Evolutionary conservation across 192 early-diverging fungal genomes (phyloP).

Genomic region (Backusella parvicylindrica): DNA sequence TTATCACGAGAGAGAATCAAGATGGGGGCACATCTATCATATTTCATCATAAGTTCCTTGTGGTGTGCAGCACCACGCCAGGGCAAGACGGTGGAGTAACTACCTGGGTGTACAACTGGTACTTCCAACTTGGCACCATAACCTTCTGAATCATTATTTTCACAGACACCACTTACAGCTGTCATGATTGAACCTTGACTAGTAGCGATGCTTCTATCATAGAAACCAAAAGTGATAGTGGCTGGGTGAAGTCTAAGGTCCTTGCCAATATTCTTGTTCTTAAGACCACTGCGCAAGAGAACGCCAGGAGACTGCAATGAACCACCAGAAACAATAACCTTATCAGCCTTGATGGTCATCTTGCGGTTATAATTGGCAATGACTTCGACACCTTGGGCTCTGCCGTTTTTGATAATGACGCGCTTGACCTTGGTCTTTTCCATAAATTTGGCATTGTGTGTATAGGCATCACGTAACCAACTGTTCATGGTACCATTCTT

Average conservation of each 20-base stretch:
- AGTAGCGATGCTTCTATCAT: constrained; percentile 43
- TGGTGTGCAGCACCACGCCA: constrained; percentile 49
- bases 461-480: constrained; percentile 65
- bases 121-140: constrained; percentile 70
- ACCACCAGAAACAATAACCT: constrained; percentile 61
- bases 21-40: constrained; percentile 50
- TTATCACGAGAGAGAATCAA: constrained; percentile 61
- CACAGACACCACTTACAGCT: constrained; percentile 50
- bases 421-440: constrained; percentile 52
- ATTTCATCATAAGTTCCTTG: constrained; percentile 49
- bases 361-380: constrained; percentile 18
- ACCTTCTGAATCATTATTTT: constrained; percentile 55
- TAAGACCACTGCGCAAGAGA: constrained; percentile 60
- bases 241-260: constrained; percentile 67
- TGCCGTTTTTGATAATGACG: constrained; percentile 53
- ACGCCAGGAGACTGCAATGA: constrained; percentile 65
- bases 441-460: constrained; percentile 58
- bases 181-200: constrained; percentile 66
- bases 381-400: constrained; percentile 51
- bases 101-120: constrained; percentile 49
- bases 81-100: constrained; percentile 37
- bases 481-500: constrained; percentile 67
- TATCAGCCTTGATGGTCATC: constrained; percentile 43
- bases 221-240: constrained; percentile 59
- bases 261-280: constrained; percentile 67